Evolutionary conservation across 441 rosid genomes (phyloP), one percentile per base, ranked within the genome.

Genomic region (Eutrema salsugineum): DNA sequence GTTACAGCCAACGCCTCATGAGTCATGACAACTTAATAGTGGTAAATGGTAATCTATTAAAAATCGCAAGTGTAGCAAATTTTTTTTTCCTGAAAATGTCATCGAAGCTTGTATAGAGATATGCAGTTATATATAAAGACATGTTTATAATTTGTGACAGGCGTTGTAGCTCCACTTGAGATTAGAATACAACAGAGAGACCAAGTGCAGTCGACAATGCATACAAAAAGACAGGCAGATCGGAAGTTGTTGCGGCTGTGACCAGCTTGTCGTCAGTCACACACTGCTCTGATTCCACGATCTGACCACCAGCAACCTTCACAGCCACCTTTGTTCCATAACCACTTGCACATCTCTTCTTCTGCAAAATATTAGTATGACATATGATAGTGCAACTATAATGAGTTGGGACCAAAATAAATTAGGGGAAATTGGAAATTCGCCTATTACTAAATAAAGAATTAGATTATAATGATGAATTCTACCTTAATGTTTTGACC

Each of bases 241-340:
- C 71, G 8, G 71, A 72, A 61, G 82, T 69, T 28, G 70, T 14
- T 44, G 72, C 75, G 1, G 83, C 86, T 9, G 86, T 83, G 51
- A 83, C 70, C 5, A 80, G 68, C 50, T 83, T 83, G 8, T 73
- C 79, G 30, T 80, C 66, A 0, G 51, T 69, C 64, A 80, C 80
- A 36, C 82, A 75, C n/a, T 66, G 40, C 36, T 71, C 75, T 4
- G 63, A 48, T 64, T 83, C 83, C 47, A 63, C 70, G 28, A 78
- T 49, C 68, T 72, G 68, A 12, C 83, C 86, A 14, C 86, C 86
- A 28, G 51, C 80, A 47, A 83, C 74, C 77, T 75, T 80, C 51
- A 83, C 79, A 9, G 66, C 73, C 35, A 71, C 86, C 60, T 83
- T 78, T 61, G 78, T 80, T 36, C 77, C 83, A 40, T 72, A 35